Evolutionary conservation across 306 rosid genomes (phyloP).

Genomic region (Quercus agrifolia): DNA sequence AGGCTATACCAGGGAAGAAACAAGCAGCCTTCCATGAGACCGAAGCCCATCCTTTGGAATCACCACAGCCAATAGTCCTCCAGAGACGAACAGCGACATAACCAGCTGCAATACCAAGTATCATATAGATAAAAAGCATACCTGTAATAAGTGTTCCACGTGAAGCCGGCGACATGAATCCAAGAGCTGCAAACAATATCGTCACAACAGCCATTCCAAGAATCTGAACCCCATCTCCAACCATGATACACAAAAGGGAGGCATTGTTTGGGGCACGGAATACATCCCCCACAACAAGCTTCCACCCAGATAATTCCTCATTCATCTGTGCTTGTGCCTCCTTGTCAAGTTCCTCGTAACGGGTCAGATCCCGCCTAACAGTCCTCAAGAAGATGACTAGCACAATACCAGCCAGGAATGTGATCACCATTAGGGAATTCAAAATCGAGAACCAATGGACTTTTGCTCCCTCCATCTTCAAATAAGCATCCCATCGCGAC

Average conservation of each 20-base stretch:
- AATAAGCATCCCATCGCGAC: conserved; percentile 96
- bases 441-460: conserved; percentile 98
- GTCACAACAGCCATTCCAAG: conserved; percentile 98
- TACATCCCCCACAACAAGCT: conserved; percentile 97
- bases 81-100: conserved; percentile 93
- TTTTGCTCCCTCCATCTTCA: conserved; percentile 98
- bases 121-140: conserved; percentile 86
- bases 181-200: conserved; percentile 91
- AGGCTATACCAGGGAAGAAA: conserved; percentile 96
- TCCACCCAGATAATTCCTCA: conserved; percentile 96
- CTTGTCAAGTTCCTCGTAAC: conserved; percentile 94
- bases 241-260: conserved; percentile 79
- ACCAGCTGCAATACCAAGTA: conserved; percentile 91
- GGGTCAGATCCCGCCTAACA: conserved; percentile 85
- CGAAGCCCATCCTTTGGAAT: conserved; percentile 74
- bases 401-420: conserved; percentile 95
- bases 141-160: conserved; percentile 91
- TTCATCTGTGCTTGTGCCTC: conserved; percentile 99
- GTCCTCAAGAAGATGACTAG: conserved; percentile 92
- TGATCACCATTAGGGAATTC: conserved; percentile 92
- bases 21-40: conserved; percentile 86
- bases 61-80: conserved; percentile 79
- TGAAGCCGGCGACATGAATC: conserved; percentile 99
- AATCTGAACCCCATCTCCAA: conserved; percentile 92
- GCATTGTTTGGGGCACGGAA: conserved; percentile 86